Evolutionary conservation across 306 rosid genomes (phyloP), one percentile per base, ranked within the genome.

Genomic region (Vigna radiata): DNA sequence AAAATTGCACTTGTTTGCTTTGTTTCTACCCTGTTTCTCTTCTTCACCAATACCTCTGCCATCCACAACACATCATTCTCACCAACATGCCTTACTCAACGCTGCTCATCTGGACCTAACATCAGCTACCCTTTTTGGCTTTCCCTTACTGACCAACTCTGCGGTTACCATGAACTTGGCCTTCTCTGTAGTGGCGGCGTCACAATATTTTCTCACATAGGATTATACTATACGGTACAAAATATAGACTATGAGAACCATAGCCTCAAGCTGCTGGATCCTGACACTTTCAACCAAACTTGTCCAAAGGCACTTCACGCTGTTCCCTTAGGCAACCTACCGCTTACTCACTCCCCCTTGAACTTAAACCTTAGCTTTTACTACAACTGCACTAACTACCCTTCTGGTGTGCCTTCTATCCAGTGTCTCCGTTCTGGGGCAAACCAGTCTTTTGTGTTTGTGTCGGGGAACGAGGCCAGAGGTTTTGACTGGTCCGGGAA

Each of bases 251-350:
- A 54, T 23, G 49, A 15, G 5, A 54, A 16, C 59, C 73, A 37
- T 5, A 85, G 63, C 7, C 16, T 85, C 29, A 61, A 65, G 21
- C 88, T 85, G 2, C 4, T 78, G 43, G 88, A 85, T 63, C 1
- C 0, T 13, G 88, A 85, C 19, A 79, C 77, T 8, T 50, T 4
- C 31, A 76, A 78, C 79, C 8, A 58, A 19, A 48, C 76, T 1
- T 85, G 88, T 81, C 88, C 88, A 3, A 81, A 83, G 64, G 81
- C 86, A 70, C 43, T 58, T 27, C 88, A 81, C 65, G 9, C 6
- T 0, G 47, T 85, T 56, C 82, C 88, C 23, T 0, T 81, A 2
- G 79, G 63, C 0, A 81, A 41, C 36, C 72, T 78, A 3, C 88
- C 85, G 0, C 77, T 85, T 43, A 66, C 83, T 41, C 80, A 73